Evolutionary conservation across 2,329 filamentous ascomycete species (phyloP).

Genomic region (Fusarium anthophilum): DNA sequence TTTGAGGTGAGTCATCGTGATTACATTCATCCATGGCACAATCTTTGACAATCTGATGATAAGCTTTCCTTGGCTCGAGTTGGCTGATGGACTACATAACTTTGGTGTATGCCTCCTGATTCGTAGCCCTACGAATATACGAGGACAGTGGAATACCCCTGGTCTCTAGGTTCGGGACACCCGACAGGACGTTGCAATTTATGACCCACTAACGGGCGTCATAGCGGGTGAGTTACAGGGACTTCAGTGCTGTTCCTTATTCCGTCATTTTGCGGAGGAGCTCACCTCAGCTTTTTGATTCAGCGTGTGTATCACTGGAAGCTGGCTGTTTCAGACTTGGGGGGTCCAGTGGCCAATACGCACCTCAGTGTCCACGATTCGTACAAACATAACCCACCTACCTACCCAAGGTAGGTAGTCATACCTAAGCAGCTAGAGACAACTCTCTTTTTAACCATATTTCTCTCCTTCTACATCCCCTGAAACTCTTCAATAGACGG

Average conservation of each 20-base stretch:
- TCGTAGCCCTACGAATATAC: constrained; percentile 4
- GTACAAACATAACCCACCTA: not conserved
- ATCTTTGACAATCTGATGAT: not conserved
- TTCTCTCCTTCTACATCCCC: not conserved
- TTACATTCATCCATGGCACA: too few species aligned
- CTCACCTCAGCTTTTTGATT: constrained; percentile 19
- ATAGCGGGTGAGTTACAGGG: constrained; percentile 22
- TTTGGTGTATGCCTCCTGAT: not conserved
- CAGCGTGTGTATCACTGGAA: constrained; percentile 4
- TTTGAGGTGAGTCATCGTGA: not conserved
- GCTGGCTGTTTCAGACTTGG: constrained; percentile 9
- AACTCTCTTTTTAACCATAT: not conserved
- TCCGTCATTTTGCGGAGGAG: constrained; percentile 33
- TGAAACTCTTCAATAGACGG: constrained; percentile 3
- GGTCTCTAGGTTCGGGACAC: not conserved
- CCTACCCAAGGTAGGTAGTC: not conserved
- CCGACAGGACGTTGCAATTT: constrained; percentile 1
- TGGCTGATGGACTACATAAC: too few species aligned
- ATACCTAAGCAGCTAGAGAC: constrained; percentile 1
- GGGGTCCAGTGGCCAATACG: not conserved
- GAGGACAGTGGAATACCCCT: not conserved
- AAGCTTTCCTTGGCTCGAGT: not conserved
- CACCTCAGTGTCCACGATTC: not conserved
- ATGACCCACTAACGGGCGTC: constrained; percentile 28
- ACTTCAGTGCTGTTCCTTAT: constrained; percentile 11